Evolutionary conservation across 169 alveolate genomes (phyloP), one percentile per base, ranked within the genome.

Genomic region (Plasmodium fragile): DNA sequence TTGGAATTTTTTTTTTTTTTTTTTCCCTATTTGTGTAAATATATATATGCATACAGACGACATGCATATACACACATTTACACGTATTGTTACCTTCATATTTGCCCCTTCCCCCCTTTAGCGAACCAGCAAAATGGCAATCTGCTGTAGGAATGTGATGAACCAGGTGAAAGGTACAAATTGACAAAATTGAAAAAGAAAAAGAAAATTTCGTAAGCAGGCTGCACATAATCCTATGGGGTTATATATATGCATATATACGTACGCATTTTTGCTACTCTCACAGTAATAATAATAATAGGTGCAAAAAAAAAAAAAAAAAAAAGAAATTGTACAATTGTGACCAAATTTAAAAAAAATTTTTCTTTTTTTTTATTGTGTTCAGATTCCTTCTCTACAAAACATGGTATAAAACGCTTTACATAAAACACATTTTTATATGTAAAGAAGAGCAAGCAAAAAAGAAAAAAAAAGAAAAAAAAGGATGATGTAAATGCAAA

Each of bases 101-200:
- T 83, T 30, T 75, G n/a, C n/a, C 69, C 25, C 16, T 28, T 22
- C 69, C 39, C 16, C 75, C n/a, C 43, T 49, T 16, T 84, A 73
- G 72, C 41, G 81, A 82, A 69, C 39, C 53, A 22, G 36, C 65
- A 73, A 52, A 77, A 84, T 84, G 93, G 93, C 83, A 73, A 41
- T 84, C 53, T 84, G 93, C 79, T 84, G 93, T 73, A 84, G 84
- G 93, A 84, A 75, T 75, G 79, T 52, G 59, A 53, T 73, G 34
- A 36, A 84, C 69, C 93, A 84, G 78, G 80, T 73, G 25, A 84
- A 41, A 84, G 93, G 93, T 84, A 73, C 32, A 84, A 49, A 52
- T 30, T 49, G 30, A 25, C 53, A 25, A 28, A 72, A 18, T 45
- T 30, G 49, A 22, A 52, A 53, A 53, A 84, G 53, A 30, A 72